Percentiles rank a stretch among this genome's conserved stretches.
Evolutionary conservation across 2,329 filamentous ascomycete species (phyloP).

Genomic region (Trichoderma sp.): DNA sequence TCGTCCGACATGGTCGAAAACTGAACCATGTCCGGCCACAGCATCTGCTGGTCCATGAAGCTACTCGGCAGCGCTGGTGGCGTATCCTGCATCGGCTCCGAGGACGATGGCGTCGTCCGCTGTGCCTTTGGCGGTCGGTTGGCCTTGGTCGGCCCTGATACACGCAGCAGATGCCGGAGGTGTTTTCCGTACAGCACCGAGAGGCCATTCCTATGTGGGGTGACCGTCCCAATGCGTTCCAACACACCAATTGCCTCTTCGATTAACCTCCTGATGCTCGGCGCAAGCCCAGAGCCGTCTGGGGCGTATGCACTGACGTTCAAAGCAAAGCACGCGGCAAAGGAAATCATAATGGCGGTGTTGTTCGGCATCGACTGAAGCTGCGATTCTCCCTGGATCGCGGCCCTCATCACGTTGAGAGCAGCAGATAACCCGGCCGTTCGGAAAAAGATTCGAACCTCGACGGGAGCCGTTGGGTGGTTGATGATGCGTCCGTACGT

Average conservation of each 20-base stretch:
- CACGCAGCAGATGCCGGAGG: constrained; percentile 42
- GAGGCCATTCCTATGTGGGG: constrained; percentile 63
- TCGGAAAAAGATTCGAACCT: constrained; percentile 70
- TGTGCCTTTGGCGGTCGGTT: constrained; percentile 16
- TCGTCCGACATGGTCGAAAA: constrained; percentile 69
- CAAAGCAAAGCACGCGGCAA: constrained; percentile 67
- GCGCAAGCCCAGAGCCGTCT: constrained; percentile 56
- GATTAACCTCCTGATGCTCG: constrained; percentile 61
- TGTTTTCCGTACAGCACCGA: constrained; percentile 52
- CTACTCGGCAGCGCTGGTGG: constrained; percentile 24
- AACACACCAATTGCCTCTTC: constrained; percentile 67
- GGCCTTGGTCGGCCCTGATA: constrained; percentile 30
- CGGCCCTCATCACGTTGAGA: constrained; percentile 70
- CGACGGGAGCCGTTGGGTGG: constrained; percentile 65
- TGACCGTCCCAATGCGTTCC: constrained; percentile 64
- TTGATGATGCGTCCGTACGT: constrained; percentile 73
- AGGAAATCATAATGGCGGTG: constrained; percentile 75
- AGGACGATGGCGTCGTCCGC: constrained; percentile 1
- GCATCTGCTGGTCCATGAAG: constrained; percentile 30
- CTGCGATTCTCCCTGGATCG: constrained; percentile 67
- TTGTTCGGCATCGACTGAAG: constrained; percentile 77
- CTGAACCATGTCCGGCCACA: constrained; percentile 53
- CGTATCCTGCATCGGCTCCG: constrained; percentile 21
- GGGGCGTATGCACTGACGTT: constrained; percentile 58
- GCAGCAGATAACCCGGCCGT: constrained; percentile 68